Percentiles rank a stretch among this genome's conserved stretches.
Evolutionary conservation across 73 alveolate species (phyloP).

Genomic region (Blepharisma stoltei): DNA sequence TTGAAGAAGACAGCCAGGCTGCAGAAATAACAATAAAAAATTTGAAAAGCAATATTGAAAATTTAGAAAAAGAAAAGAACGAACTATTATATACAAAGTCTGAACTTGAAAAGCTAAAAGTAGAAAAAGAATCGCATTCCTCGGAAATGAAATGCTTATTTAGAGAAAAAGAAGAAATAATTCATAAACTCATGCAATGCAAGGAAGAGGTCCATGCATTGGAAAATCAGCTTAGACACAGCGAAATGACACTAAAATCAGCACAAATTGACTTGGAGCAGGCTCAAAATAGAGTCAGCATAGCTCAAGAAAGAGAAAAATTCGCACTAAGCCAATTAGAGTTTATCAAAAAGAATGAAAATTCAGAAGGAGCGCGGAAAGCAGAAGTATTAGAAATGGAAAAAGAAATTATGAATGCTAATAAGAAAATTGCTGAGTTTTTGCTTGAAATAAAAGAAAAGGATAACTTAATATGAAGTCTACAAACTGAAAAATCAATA

Average conservation of each 20-base stretch:
- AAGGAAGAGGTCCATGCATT: background rate
- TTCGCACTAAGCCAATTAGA: background rate
- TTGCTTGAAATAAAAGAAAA: background rate
- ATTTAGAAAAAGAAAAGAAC: slow-evolving; percentile 3
- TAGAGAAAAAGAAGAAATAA: slow-evolving; percentile 19
- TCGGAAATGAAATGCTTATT: slow-evolving; percentile 3
- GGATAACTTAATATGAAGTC: background rate
- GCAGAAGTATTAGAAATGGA: background rate
- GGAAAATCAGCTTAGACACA: background rate
- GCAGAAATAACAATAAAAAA: background rate
- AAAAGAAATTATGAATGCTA: slow-evolving; percentile 16
- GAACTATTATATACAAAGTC: background rate
- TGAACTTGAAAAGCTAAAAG: background rate
- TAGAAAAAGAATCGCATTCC: background rate
- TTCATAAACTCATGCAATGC: slow-evolving; percentile 13
- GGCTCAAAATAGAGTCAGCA: background rate
- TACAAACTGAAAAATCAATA: background rate
- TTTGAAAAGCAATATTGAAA: background rate
- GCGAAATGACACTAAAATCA: background rate
- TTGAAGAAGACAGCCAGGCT: background rate
- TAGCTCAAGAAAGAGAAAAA: slow-evolving; percentile 5
- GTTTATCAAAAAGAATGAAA: background rate
- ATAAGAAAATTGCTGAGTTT: background rate
- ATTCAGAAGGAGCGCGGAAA: background rate
- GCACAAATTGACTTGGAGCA: slow-evolving; percentile 4